phyloP scores from a whole-genome alignment of 495 filamentous ascomycete species.

The Aspergillus indologenus region DNA sequence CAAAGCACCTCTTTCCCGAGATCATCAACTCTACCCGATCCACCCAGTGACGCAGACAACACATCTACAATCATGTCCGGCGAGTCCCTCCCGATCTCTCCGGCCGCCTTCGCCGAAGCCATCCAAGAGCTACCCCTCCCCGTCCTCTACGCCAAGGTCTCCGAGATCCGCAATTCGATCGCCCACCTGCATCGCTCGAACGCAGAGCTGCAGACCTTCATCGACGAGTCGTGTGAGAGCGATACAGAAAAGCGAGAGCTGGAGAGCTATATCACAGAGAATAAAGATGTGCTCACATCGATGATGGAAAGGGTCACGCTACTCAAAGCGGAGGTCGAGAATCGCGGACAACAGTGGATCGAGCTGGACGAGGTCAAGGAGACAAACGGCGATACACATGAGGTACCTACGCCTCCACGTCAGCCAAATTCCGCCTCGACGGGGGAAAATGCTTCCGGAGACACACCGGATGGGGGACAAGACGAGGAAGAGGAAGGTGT shows the following conservation, averaged over 20 bases:
- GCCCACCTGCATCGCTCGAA: conserved; percentile 79
- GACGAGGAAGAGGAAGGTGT: conserved; percentile 59
- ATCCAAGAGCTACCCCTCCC: conserved; percentile 68
- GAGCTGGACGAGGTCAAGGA: conserved; percentile 40
- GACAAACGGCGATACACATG: conserved; percentile 12
- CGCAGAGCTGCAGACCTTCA: conserved; percentile 61
- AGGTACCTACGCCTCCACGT: neutral
- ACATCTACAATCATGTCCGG: conserved; percentile 30
- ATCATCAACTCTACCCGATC: too few relatives aligned
- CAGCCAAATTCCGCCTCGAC: neutral
- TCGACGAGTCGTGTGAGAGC: conserved; percentile 44
- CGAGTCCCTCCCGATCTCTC: conserved; percentile 36
- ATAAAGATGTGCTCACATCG: conserved; percentile 66
- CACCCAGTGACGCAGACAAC: neutral
- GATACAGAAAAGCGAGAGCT: conserved; percentile 64
- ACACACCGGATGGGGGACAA: conserved; percentile 7
- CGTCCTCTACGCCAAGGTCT: conserved; percentile 72
- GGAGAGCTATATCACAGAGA: conserved; percentile 55
- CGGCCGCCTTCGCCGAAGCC: conserved; percentile 57
- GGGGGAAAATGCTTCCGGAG: neutral
- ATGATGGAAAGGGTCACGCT: conserved; percentile 71
- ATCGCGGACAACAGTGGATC: conserved; percentile 67
- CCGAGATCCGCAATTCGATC: conserved; percentile 79
- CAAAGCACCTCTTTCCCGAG: neutral
- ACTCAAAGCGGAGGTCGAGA: conserved; percentile 71